Percentiles rank a stretch among this genome's conserved stretches.
phyloP scores from a whole-genome alignment of 768 basidiomycete genomes.

The Boletus sp. region DNA sequence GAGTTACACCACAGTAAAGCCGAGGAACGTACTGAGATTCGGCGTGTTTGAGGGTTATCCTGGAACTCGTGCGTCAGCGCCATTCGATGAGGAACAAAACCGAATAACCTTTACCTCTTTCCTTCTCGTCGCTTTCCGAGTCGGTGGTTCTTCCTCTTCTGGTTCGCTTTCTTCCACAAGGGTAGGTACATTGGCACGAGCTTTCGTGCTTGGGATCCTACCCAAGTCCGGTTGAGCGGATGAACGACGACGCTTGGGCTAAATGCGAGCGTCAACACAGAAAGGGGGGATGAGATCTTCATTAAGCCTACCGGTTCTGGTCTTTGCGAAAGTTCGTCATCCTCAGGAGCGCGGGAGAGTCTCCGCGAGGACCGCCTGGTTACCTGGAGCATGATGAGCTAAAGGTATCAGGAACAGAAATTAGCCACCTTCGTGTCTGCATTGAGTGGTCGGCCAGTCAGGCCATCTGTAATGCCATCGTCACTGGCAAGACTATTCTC shows the following conservation, averaged over 20 bases:
- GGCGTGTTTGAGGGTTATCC: constrained; percentile 50
- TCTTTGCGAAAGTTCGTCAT: constrained; percentile 40
- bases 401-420: constrained; percentile 4
- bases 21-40: constrained; percentile 47
- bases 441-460: constrained; percentile 69
- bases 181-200: constrained; percentile 39
- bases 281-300: not conserved
- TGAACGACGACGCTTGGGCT: constrained; percentile 80
- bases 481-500: constrained; percentile 74
- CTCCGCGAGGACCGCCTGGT: constrained; percentile 61
- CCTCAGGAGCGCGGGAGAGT: constrained; percentile 53
- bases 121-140: constrained; percentile 58
- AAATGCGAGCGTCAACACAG: constrained; percentile 13
- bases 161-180: constrained; percentile 75
- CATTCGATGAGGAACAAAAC: not conserved
- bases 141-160: constrained; percentile 56
- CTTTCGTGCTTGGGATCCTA: constrained; percentile 39
- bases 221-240: constrained; percentile 73
- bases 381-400: constrained; percentile 12
- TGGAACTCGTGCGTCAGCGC: constrained; percentile 35
- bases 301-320: constrained; percentile 53
- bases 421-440: constrained; percentile 43
- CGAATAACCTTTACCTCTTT: constrained; percentile 45
- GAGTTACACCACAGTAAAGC: constrained; percentile 6
- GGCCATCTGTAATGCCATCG: constrained; percentile 77